phyloP scores from a whole-genome alignment of 2,329 filamentous ascomycete genomes.

The Moelleriella libera region DNA sequence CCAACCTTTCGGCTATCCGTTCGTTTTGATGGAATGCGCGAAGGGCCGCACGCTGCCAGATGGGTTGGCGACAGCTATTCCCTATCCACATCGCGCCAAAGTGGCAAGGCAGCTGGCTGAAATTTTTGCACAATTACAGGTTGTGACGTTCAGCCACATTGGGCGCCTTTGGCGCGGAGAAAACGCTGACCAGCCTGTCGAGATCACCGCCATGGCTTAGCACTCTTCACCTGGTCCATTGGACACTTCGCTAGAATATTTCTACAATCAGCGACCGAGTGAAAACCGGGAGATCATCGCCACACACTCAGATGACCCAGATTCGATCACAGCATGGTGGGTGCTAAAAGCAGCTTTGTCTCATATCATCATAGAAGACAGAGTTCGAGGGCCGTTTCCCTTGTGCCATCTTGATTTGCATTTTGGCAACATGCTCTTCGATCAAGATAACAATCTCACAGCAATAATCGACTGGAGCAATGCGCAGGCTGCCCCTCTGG shows the following conservation, averaged over 20 bases:
- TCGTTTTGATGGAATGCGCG: conserved; percentile 12
- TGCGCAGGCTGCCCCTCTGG: conserved; percentile 18
- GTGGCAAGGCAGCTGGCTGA: conserved; percentile 12
- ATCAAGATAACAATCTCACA: conserved; percentile 22
- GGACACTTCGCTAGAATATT: conserved; percentile 15
- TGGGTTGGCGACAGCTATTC: conserved; percentile 7
- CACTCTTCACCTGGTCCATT: conserved; percentile 10
- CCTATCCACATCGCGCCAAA: conserved; percentile 8
- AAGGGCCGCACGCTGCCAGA: conserved; percentile 6
- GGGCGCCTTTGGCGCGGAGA: conserved; percentile 14
- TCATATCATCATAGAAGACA: conserved; percentile 14
- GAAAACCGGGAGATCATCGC: conserved; percentile 10
- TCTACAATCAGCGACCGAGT: conserved; percentile 11
- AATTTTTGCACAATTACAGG: conserved; percentile 11
- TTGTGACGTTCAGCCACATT: conserved; percentile 11
- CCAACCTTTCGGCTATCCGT: conserved; percentile 13
- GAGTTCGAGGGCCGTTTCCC: conserved; percentile 19
- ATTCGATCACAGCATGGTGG: conserved; percentile 17
- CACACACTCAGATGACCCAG: conserved; percentile 10
- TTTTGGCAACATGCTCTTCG: conserved; percentile 25
- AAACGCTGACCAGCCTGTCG: conserved; percentile 8
- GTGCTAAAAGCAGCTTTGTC: conserved; percentile 14
- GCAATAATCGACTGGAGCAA: conserved; percentile 21
- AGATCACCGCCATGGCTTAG: conserved; percentile 11
- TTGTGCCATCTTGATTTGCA: conserved; percentile 19